Conservation (phyloP, 2,329 filamentous ascomycete genomes). For the Diaporthe capsici region DNA sequence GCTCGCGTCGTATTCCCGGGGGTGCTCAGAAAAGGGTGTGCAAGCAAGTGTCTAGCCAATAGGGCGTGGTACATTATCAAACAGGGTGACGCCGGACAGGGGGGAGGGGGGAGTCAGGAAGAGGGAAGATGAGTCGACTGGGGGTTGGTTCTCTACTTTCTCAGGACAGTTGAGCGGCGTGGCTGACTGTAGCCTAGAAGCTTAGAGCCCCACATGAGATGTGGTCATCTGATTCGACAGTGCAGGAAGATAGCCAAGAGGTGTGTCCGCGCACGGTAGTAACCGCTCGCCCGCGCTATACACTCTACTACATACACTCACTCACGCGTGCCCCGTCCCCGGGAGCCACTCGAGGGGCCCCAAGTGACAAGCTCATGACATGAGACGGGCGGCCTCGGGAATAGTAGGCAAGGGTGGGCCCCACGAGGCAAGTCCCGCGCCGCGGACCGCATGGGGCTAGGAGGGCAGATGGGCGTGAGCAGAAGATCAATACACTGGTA, state of each 20-base stretch:
- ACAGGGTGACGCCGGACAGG: not conserved
- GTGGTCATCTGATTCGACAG: constrained; percentile 40
- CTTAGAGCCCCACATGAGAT: constrained; percentile 33
- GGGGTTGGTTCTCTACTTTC: not conserved
- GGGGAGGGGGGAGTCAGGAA: not conserved
- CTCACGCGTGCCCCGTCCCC: not conserved
- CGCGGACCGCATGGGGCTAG: not conserved
- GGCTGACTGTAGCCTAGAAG: constrained; percentile 24
- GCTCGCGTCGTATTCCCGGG: constrained; percentile 11
- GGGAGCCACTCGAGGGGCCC: not conserved
- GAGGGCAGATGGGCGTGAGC: constrained; percentile 4
- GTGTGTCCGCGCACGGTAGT: constrained; percentile 37
- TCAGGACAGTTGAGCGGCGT: constrained; percentile 18
- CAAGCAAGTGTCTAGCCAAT: not conserved
- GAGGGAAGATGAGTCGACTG: not conserved
- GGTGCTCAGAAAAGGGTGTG: constrained; percentile 6
- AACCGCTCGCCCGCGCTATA: constrained; percentile 19
- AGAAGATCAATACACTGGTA: not conserved
- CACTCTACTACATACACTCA: not conserved
- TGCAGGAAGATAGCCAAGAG: constrained; percentile 19
- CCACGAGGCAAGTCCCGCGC: constrained; percentile 25
- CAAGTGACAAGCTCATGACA: constrained; percentile 17
- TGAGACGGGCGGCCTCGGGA: constrained; percentile 1
- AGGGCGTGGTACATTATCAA: not conserved
- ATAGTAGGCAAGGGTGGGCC: not conserved